These are phyloP conservation scores for Sabuloglossum arenarium DNA, from an alignment of 495 filamentous ascomycete genomes.

Conservation along the genomic window DNA sequence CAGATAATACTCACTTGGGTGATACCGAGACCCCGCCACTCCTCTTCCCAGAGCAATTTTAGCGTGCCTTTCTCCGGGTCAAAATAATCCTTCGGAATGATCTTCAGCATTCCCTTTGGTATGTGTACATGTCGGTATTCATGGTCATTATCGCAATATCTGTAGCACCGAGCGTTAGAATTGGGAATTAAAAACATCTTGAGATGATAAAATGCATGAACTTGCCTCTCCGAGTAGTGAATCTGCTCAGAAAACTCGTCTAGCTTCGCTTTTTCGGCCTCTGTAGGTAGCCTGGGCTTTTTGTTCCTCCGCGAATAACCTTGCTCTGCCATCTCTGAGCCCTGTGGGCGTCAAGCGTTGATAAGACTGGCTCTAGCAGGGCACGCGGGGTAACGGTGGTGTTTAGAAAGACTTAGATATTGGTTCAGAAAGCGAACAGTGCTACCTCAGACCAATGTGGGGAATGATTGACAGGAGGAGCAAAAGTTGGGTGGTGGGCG, in stretches of 20 bases:
- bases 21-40: constrained; percentile 91
- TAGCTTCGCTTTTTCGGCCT: constrained; percentile 57
- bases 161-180: constrained; percentile 13
- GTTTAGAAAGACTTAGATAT: not conserved
- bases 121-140: constrained; percentile 96
- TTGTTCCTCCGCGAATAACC: constrained; percentile 69
- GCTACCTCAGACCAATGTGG: not conserved
- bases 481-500: not conserved
- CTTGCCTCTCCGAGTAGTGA: constrained; percentile 84
- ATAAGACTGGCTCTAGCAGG: not conserved
- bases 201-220: not conserved
- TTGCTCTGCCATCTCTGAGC: constrained; percentile 29
- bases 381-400: not conserved
- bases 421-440: not conserved
- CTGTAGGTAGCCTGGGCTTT: constrained; percentile 56
- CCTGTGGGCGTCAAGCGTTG: not conserved
- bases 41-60: constrained; percentile 94
- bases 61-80: constrained; percentile 75
- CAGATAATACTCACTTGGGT: constrained; percentile 46
- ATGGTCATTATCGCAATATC: constrained; percentile 72
- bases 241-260: constrained; percentile 85
- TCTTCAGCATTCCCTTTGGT: constrained; percentile 93
- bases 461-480: not conserved
- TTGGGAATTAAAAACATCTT: not conserved
- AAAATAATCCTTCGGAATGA: constrained; percentile 89